Evolutionary conservation across 1,284 basidiomycete genomes (phyloP), one percentile per base, ranked within the genome.

Genomic region (Kwoniella shivajii): DNA sequence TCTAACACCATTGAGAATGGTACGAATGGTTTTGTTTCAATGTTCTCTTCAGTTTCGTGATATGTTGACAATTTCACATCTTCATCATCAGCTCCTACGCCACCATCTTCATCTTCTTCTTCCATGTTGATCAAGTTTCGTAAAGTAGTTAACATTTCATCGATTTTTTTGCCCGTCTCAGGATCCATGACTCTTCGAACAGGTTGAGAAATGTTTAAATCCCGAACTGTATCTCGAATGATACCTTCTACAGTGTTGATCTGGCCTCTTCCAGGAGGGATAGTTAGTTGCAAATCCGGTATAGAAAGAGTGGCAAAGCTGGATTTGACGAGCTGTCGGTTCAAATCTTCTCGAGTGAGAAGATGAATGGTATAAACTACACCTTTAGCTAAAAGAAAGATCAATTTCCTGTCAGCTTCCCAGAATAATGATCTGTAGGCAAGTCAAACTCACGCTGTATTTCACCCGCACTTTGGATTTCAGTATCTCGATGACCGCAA

Each of bases 221-320:
- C 96, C 1, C 88, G 80, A 29, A 90, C 80, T 31, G 93, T 87
- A 67, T 96, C 89, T 22, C 88, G 84, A 39, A 99, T 79, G 64
- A 99, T 83, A 42, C 95, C 95, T 77, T 99, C 96, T 53, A 99
- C 84, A 4, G 93, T 99, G 14, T 95, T 98, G 11, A 99, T 84
- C 73, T 97, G 93, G 2, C 95, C 95, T 34, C 90, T 85, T 18
- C 84, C 84, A 5, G 90, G 82, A 0, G 95, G 95, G 41, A 99
- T 91, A 10, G 92, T 96, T 65, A 99, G 84, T 68, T 93, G 86
- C 65, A 89, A 85, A 73, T 98, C 92, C 33, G 92, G 90, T 56
- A 99, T 88, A 54, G 80, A 78, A 65, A 99, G 82, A 50, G 89
- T 88, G 76, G 90, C 90, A 29, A 84, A 85, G 29, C 87, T 83